Percentiles rank a stretch among this genome's conserved stretches.
phyloP scores from a whole-genome alignment of 352 stramenopile genomes.

The Globisporangium megalacanthum region DNA sequence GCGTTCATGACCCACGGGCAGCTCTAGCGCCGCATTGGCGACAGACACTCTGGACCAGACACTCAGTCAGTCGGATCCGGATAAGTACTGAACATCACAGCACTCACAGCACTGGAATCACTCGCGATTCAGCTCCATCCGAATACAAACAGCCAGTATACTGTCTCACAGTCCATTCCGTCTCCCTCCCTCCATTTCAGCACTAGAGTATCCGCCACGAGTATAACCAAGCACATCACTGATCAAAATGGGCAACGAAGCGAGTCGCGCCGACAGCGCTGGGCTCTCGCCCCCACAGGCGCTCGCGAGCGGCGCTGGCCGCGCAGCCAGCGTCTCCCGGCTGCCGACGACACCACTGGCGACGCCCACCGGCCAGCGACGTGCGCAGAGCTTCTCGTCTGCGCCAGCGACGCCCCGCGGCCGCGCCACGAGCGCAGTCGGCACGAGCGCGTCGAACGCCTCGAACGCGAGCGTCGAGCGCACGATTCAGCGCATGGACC shows the following conservation, averaged over 20 bases:
- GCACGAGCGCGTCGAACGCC: background rate
- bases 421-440: background rate
- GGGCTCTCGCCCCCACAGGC: slow-evolving; percentile 15
- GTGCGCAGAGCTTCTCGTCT: slow-evolving; percentile 40
- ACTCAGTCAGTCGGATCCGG: no score
- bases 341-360: slow-evolving; percentile 20
- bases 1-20: slow-evolving; percentile 59
- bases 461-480: slow-evolving; percentile 30
- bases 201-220: no score
- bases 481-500: slow-evolving; percentile 81
- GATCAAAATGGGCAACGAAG: slow-evolving; percentile 48
- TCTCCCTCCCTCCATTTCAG: no score
- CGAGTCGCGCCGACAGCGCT: slow-evolving; percentile 27
- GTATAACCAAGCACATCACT: no score
- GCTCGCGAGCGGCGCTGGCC: background rate
- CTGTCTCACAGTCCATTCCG: no score
- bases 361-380: slow-evolving; percentile 17
- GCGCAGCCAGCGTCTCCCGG: background rate
- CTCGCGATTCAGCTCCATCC: no score
- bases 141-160: no score
- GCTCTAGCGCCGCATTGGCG: slow-evolving; percentile 8
- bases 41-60: no score
- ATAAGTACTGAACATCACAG: no score
- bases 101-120: no score
- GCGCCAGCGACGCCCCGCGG: slow-evolving; percentile 8